Base-by-base conservation (phyloP, 345 rosid genomes). In the Cardiospermum halicacabum region DNA sequence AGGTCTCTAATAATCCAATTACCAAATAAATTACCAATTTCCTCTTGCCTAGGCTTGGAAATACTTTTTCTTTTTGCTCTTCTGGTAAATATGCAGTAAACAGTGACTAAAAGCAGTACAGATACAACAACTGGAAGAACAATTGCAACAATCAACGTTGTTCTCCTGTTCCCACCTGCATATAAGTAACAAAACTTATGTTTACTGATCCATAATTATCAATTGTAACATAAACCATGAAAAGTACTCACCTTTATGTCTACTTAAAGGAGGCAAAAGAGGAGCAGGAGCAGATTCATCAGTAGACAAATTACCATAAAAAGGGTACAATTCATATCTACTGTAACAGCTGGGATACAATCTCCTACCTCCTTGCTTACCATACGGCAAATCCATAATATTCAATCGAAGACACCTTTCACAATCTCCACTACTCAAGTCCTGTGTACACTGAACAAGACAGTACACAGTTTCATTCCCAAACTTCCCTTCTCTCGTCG, bases 281-380 rank as follows among this genome's bases (percentile, higher is more conserved):
- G n/a, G n/a, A n/a, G 43, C 3, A 5, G 34, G 60, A 19, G 40
- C 0, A 8, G 37, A 37, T 10, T 26, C 4, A 3, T 6, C 11
- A 15, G 42, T 7, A 13, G 3, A 13, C 1, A 31, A 45, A 11
- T 21, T 31, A n/a, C 11, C 57, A 18, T 64, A 81, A 55, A 79
- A 77, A 0, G 25, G 26, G 60, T 71, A 72, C 0, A 25, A 1
- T 32, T 79, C 83, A 49, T 32, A 82, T 50, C 78, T 45, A 34
- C 73, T 22, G 12, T 45, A 56, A 61, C 87, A 85, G 48, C 76
- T 77, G 0, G 83, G 85, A 18, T 0, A 3, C 56, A 77, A 27
- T 7, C 70, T 47, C 43, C 69, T 66, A 37, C 75, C 77, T 9
- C 80, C 80, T 3, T 3, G n/a, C 40, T 56, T 1, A 3, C 4